Percentiles rank a stretch among this genome's conserved stretches.
Conservation (phyloP, 257 asterid genomes). For the Salvia miltiorrhiza region DNA sequence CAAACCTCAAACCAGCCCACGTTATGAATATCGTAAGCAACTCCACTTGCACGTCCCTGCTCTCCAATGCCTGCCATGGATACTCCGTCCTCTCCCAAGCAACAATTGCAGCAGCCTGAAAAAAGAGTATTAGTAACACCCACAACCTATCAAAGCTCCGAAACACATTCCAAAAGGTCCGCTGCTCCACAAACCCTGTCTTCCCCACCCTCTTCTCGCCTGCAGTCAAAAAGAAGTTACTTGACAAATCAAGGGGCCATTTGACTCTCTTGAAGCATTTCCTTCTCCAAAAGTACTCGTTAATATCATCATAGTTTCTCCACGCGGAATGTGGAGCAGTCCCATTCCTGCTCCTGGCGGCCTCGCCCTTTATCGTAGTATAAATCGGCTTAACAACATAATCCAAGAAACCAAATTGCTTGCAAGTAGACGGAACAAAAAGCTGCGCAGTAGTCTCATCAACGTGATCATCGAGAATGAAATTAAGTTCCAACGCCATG, state of each 20-base stretch:
- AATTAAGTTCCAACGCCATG: conserved; percentile 83
- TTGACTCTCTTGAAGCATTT: conserved; percentile 68
- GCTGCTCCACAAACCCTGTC: conserved; percentile 95
- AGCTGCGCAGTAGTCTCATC: conserved; percentile 70
- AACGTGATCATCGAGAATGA: conserved; percentile 64
- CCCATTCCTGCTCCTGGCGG: conserved; percentile 81
- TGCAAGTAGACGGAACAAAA: conserved; percentile 68
- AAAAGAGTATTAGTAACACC: conserved; percentile 80
- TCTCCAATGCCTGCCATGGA: conserved; percentile 83
- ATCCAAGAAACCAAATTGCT: conserved; percentile 58
- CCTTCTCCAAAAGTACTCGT: conserved; percentile 91
- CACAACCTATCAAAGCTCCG: conserved; percentile 92
- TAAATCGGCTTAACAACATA: conserved; percentile 67
- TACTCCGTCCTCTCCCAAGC: conserved; percentile 67
- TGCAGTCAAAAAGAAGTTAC: conserved; percentile 44
- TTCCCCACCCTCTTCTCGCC: conserved; percentile 74
- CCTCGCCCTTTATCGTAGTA: conserved; percentile 61
- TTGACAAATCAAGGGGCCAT: conserved; percentile 77
- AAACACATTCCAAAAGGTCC: conserved; percentile 90
- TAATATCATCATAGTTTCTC: conserved; percentile 95
- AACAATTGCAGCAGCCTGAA: conserved; percentile 84
- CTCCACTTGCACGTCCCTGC: conserved; percentile 69
- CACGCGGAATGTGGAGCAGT: conserved; percentile 97
- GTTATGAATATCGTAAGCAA: conserved; percentile 82
- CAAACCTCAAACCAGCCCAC: conserved; percentile 86